These are phyloP conservation scores for Leccinum solheimii DNA, from an alignment of 1,284 basidiomycete species.

Conservation along the genomic window DNA sequence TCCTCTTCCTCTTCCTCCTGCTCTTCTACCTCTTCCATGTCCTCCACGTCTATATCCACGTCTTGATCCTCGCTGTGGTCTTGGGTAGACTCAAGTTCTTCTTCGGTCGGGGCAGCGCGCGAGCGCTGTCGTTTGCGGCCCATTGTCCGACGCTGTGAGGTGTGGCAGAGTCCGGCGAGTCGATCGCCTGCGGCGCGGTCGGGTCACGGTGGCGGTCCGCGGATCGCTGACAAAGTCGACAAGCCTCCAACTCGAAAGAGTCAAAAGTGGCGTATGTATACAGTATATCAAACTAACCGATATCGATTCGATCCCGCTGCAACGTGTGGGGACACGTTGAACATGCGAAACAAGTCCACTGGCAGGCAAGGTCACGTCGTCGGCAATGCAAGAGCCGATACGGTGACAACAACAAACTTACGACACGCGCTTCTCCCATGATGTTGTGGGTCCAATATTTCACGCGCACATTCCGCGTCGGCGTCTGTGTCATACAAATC, in stretches of 20 bases:
- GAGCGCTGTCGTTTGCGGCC: slow-evolving; percentile 51
- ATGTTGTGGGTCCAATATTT: slow-evolving; percentile 12
- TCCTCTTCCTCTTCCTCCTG: background rate
- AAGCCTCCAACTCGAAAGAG: background rate
- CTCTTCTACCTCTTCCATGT: background rate
- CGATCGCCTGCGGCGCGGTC: background rate
- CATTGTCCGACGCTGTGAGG: slow-evolving; percentile 13
- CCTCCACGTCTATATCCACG: background rate
- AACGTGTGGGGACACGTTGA: background rate
- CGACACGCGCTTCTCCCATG: slow-evolving; percentile 1
- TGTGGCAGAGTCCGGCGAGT: background rate
- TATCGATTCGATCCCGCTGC: background rate
- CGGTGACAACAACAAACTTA: background rate
- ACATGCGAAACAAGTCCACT: background rate
- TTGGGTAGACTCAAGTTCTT: slow-evolving; percentile 18
- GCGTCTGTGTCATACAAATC: background rate
- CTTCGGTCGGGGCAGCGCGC: slow-evolving; percentile 41
- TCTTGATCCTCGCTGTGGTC: slow-evolving; percentile 7
- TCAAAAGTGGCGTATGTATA: too few relatives aligned
- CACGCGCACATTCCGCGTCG: background rate
- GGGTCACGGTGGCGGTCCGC: background rate
- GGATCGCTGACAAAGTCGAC: background rate
- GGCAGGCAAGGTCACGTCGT: background rate
- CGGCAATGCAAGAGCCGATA: background rate
- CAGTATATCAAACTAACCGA: background rate